These are phyloP conservation scores for Penicillium argentinense DNA, from an alignment of 495 filamentous ascomycete genomes.

Conservation along the genomic window DNA sequence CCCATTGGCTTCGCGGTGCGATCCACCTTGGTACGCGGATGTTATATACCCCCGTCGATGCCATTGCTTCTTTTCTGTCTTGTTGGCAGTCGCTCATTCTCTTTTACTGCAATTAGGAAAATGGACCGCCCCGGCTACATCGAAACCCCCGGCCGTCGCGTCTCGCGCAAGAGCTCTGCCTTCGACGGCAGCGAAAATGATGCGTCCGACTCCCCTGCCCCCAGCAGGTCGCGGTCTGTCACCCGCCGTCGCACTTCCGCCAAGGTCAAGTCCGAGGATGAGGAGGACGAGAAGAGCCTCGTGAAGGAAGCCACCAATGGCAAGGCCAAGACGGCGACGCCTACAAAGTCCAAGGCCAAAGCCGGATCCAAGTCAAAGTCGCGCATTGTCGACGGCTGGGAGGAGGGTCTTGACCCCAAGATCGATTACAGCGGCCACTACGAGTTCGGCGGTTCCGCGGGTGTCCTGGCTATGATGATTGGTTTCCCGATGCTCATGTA, in stretches of 20 bases:
- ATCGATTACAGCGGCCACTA: slow-evolving; percentile 77
- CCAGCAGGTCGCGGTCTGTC: slow-evolving; percentile 26
- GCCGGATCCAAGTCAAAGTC: slow-evolving; percentile 18
- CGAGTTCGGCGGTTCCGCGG: slow-evolving; percentile 85
- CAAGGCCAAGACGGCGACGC: slow-evolving; percentile 36
- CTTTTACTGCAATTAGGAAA: slow-evolving; percentile 43
- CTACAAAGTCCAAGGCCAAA: slow-evolving; percentile 17
- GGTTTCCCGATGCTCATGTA: slow-evolving; percentile 93
- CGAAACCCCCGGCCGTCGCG: slow-evolving; percentile 54
- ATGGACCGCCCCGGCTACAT: slow-evolving; percentile 56
- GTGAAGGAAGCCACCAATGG: slow-evolving; percentile 38
- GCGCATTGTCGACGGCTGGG: slow-evolving; percentile 64
- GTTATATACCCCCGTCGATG: slow-evolving; percentile 9
- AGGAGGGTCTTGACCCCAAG: slow-evolving; percentile 67
- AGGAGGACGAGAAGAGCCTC: slow-evolving; percentile 26
- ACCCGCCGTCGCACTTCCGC: slow-evolving; percentile 35
- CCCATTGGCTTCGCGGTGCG: slow-evolving; percentile 14
- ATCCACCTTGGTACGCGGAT: slow-evolving; percentile 13
- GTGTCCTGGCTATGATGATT: slow-evolving; percentile 81
- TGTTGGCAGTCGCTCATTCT: not conserved
- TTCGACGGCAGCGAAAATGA: slow-evolving; percentile 33
- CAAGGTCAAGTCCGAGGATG: slow-evolving; percentile 35
- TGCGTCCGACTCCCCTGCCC: slow-evolving; percentile 29
- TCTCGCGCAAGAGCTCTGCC: slow-evolving; percentile 43
- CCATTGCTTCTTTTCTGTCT: not conserved